phyloP scores from a whole-genome alignment of 768 basidiomycete species.

The Boletellus ananiceps region DNA sequence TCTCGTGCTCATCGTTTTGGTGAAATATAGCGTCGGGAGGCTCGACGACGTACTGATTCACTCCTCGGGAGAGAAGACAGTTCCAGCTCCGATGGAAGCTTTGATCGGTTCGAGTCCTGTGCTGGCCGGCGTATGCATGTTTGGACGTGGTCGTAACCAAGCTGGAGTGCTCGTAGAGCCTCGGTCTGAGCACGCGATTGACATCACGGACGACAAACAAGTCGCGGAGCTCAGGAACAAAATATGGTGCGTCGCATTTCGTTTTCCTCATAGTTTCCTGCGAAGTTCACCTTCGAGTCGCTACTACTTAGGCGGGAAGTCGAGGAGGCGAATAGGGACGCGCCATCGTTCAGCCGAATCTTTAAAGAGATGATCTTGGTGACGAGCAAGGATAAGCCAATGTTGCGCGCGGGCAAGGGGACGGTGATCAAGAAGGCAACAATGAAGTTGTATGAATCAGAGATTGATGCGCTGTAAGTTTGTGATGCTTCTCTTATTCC shows the following conservation, averaged over 20 bases:
- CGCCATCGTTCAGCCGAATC: conserved; percentile 40
- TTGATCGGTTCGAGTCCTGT: conserved; percentile 17
- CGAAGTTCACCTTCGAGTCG: neutral
- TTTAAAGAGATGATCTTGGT: conserved; percentile 52
- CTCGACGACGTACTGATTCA: conserved; percentile 33
- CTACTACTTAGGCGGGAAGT: conserved; percentile 30
- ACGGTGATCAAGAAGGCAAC: conserved; percentile 41
- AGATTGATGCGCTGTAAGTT: conserved; percentile 44
- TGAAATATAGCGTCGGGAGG: conserved; percentile 34
- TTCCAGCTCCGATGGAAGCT: conserved; percentile 33
- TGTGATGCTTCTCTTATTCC: neutral
- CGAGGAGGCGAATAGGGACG: conserved; percentile 39
- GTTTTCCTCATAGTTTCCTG: neutral
- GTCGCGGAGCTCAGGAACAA: conserved; percentile 33
- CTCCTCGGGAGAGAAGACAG: conserved; percentile 32
- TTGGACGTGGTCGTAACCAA: conserved; percentile 33
- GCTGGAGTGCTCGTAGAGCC: conserved; percentile 31
- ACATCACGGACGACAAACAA: conserved; percentile 26
- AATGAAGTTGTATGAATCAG: conserved; percentile 36
- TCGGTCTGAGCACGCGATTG: conserved; percentile 30
- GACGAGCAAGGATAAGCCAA: conserved; percentile 37
- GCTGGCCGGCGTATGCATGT: conserved; percentile 35
- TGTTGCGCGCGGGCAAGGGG: conserved; percentile 45
- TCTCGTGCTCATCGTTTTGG: neutral
- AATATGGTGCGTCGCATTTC: conserved; percentile 31